Evolutionary conservation across 2,329 filamentous ascomycete species (phyloP), one percentile per base, ranked within the genome.

Genomic region (Exophiala sp.): DNA sequence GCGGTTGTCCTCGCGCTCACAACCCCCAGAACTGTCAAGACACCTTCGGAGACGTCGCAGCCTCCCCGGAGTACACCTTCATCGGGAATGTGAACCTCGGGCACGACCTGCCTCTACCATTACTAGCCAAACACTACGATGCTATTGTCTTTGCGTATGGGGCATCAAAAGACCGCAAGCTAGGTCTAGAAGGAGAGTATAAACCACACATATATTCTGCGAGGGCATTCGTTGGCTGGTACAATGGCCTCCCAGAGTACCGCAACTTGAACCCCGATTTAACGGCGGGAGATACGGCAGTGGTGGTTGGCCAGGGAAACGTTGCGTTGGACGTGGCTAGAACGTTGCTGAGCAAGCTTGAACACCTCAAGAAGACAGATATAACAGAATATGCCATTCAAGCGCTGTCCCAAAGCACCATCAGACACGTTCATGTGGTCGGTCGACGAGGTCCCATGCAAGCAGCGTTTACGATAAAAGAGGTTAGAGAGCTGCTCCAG

Each of bases 171-270:
- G 94, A 99, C 69, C 85, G 84, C 60, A 84, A 80, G 51, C 78
- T 99, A 0, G 85, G 83, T 0, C 84, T 99, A 34, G 84, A 87
- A 0, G 91, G 92, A 7, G 94, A 99, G 55, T 79, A 85, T 3
- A 70, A 72, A 5, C 73, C 94, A 5, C 76, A 78, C 21, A 62
- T 65, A 44, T 87, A 91, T 68, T 96, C 91, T 6, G 94, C 94
- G 2, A 83, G 94, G 24, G 87, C 91, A 36, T 96, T 97, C 68
- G 94, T 99, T 1, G 94, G 91, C 14, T 99, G 94, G 94, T 99
- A 99, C 71, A 99, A 99, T 70, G 94, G 94, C 2, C 78, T 96
- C 2, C 94, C 94, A 0, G 88, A 95, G 63, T 88, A 88, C 66
- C 81, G 86, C 16, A 71, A 80, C 62, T 74, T 96, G 6, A 75